phyloP scores from a whole-genome alignment of 192 early-diverging fungal species.

The Linnemannia schmuckeri region DNA sequence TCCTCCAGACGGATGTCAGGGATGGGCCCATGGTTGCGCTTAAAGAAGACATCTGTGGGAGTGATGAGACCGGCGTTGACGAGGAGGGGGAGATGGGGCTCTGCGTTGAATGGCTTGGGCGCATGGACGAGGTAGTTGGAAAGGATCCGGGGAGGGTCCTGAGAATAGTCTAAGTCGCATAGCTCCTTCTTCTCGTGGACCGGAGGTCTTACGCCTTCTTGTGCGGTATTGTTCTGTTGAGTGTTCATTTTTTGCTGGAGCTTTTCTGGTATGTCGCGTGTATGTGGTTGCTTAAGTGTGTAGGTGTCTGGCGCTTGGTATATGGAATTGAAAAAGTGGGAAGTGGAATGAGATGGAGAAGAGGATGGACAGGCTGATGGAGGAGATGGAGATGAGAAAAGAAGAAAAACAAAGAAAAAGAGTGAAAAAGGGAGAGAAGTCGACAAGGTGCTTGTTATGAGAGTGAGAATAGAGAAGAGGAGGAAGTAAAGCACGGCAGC shows the following conservation, averaged over 20 bases:
- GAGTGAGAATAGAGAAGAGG: background rate
- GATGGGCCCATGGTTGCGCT: slow-evolving; percentile 92
- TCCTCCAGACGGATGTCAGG: slow-evolving; percentile 73
- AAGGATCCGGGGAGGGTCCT: slow-evolving; percentile 81
- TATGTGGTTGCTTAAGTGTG: background rate
- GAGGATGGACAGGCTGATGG: background rate
- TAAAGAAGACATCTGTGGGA: slow-evolving; percentile 82
- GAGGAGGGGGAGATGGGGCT: slow-evolving; percentile 73
- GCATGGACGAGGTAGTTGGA: slow-evolving; percentile 73
- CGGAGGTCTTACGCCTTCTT: slow-evolving; percentile 12
- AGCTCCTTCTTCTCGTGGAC: slow-evolving; percentile 25
- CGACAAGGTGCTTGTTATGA: no score
- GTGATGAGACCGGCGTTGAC: slow-evolving; percentile 78
- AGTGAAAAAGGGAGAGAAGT: background rate
- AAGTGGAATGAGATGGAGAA: background rate
- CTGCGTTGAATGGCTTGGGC: slow-evolving; percentile 89
- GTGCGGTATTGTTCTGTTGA: background rate
- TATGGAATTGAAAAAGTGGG: background rate
- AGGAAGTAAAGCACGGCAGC: background rate
- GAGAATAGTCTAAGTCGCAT: slow-evolving; percentile 63
- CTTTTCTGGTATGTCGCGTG: no score
- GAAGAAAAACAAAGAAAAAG: background rate
- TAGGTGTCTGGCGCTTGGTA: background rate
- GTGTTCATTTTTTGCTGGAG: slow-evolving; percentile 2
- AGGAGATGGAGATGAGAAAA: background rate